A percentile compares a stretch with the other conserved stretches of the same genome.
Conservation (phyloP, 305 asterid species). For the Fraxinus albicans region DNA sequence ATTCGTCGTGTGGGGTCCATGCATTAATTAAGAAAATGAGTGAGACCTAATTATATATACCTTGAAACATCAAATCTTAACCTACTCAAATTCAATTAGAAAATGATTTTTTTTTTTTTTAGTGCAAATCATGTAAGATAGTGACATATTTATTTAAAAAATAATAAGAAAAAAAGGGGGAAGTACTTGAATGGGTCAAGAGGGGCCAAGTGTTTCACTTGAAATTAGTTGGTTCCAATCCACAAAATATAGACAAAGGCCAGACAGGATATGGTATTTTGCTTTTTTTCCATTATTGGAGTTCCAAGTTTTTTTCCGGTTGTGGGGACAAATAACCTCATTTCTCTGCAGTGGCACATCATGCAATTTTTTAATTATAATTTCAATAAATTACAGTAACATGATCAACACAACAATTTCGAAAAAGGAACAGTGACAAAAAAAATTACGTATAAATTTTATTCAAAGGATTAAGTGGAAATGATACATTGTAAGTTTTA, state of each 20-base stretch:
- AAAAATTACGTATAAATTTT: no score
- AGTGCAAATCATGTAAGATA: slow-evolving; percentile 3
- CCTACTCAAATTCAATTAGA: slow-evolving; percentile 5
- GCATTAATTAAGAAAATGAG: not conserved
- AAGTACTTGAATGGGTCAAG: slow-evolving; percentile 3
- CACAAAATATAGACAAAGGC: slow-evolving; percentile 21
- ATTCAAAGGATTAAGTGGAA: no score
- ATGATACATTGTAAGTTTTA: no score
- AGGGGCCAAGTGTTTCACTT: slow-evolving; percentile 20
- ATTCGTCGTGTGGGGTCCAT: not conserved
- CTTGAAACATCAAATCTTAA: not conserved
- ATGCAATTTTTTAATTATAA: not conserved
- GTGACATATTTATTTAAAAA: slow-evolving; percentile 18
- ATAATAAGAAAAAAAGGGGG: not conserved
- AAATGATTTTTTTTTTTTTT: not conserved
- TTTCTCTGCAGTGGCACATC: not conserved
- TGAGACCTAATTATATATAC: not conserved
- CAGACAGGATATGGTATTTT: slow-evolving; percentile 8
- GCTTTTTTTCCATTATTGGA: not conserved
- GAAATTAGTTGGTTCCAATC: slow-evolving; percentile 22
- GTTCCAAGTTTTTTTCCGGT: not conserved
- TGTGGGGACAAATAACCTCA: not conserved
- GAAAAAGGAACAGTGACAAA: no score
- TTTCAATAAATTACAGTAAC: no score
- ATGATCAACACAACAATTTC: no score